Evolutionary conservation across 768 basidiomycete species (phyloP).

Genomic region (Pulveroboletus sp.): DNA sequence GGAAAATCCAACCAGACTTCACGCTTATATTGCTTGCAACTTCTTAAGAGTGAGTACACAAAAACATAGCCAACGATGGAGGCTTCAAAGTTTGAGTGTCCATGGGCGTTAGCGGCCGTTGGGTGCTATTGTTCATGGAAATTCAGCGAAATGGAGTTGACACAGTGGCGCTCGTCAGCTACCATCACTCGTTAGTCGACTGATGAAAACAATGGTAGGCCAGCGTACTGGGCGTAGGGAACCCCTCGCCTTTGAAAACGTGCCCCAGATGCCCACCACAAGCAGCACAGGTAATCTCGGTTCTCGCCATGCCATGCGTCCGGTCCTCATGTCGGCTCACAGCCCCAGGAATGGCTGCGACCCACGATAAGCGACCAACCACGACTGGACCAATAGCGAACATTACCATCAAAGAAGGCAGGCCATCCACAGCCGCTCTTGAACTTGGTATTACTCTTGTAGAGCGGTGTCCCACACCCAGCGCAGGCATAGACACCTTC

Average conservation of each 20-base stretch:
- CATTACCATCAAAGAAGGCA: slow-evolving; percentile 88
- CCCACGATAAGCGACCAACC: not conserved
- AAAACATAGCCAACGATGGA: not conserved
- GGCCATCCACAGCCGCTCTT: slow-evolving; percentile 95
- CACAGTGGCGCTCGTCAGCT: slow-evolving; percentile 85
- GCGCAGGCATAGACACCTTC: slow-evolving; percentile 74
- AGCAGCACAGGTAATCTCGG: slow-evolving; percentile 83
- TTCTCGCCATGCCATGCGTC: slow-evolving; percentile 62
- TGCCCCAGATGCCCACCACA: slow-evolving; percentile 95
- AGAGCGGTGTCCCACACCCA: slow-evolving; percentile 77
- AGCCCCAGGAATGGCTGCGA: slow-evolving; percentile 80
- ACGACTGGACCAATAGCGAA: not conserved
- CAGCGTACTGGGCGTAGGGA: slow-evolving; percentile 65
- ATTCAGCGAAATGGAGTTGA: slow-evolving; percentile 83
- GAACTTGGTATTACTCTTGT: slow-evolving; percentile 88
- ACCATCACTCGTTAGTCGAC: slow-evolving; percentile 3
- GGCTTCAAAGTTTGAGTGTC: not conserved
- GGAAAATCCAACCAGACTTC: not conserved
- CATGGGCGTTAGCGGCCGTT: not conserved
- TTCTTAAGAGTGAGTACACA: not conserved
- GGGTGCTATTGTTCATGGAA: slow-evolving; percentile 39
- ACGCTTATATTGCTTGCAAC: not conserved
- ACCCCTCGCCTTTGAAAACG: slow-evolving; percentile 92
- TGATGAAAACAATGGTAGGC: not conserved
- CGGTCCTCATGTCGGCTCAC: slow-evolving; percentile 73